Evolutionary conservation across 352 stramenopile species (phyloP).

Genomic region (Pythium sp.): DNA sequence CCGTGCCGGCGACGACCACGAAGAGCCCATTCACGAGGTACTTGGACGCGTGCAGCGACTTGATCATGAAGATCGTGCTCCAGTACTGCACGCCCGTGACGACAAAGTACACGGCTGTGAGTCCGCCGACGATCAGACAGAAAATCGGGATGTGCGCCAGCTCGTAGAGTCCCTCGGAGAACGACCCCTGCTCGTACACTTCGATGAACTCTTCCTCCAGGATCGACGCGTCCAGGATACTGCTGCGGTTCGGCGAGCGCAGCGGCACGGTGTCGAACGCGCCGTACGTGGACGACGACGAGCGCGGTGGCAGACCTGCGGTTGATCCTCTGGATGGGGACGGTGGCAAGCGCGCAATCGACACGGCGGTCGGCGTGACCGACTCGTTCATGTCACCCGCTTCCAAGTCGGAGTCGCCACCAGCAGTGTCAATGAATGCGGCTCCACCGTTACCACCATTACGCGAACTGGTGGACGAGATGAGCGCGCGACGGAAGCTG

Average conservation of each 20-base stretch:
- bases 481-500: conserved; percentile 25
- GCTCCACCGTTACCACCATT: conserved; percentile 5
- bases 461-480: conserved; percentile 26
- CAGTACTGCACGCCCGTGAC: conserved; percentile 86
- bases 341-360: conserved; percentile 14
- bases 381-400: conserved; percentile 1
- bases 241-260: conserved; percentile 42
- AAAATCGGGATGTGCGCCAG: conserved; percentile 74
- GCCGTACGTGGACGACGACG: conserved; percentile 43
- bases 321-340: conserved; percentile 14
- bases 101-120: conserved; percentile 85
- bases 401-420: conserved; percentile 22
- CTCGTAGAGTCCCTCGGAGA: conserved; percentile 58
- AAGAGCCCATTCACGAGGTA: conserved; percentile 83
- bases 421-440: not conserved
- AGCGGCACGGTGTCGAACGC: conserved; percentile 43
- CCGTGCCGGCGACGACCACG: conserved; percentile 75
- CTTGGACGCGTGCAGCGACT: conserved; percentile 79
- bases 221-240: conserved; percentile 60
- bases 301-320: not conserved
- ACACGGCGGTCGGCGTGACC: conserved; percentile 13
- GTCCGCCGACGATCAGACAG: conserved; percentile 67
- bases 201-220: conserved; percentile 76
- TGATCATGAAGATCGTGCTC: conserved; percentile 88
- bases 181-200: conserved; percentile 65